Conservation (phyloP, 2,329 filamentous ascomycete genomes). For the Ceratocystis smalleyi region DNA sequence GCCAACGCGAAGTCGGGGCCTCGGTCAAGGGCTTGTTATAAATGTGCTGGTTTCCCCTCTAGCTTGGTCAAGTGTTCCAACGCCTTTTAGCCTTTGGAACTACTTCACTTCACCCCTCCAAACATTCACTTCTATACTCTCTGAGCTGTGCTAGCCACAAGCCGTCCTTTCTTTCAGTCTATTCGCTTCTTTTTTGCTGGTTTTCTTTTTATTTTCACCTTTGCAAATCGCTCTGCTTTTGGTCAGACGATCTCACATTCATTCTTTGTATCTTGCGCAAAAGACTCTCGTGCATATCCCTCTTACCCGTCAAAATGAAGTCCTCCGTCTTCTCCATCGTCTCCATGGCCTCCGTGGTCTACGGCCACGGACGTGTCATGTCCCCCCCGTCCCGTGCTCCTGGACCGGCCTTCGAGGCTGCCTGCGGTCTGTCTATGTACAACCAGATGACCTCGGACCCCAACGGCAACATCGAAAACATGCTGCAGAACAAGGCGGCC, state of each 20-base stretch:
- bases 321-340: constrained; percentile 11
- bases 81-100: neutral
- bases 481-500: constrained; percentile 20
- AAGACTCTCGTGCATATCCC: neutral
- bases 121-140: neutral
- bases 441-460: constrained; percentile 24
- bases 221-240: constrained; percentile 1
- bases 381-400: constrained; percentile 28
- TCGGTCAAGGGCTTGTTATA: neutral
- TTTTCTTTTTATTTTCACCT: neutral
- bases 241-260: constrained; percentile 7
- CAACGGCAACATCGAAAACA: constrained; percentile 27
- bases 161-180: constrained; percentile 10
- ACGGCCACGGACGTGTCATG: constrained; percentile 31
- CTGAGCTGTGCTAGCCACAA: constrained; percentile 12
- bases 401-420: constrained; percentile 29
- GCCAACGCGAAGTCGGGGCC: neutral
- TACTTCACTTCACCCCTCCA: constrained; percentile 2
- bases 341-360: constrained; percentile 20
- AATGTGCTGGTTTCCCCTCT: neutral
- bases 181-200: neutral
- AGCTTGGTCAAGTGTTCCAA: neutral
- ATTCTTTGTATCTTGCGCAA: neutral
- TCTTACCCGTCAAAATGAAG: constrained; percentile 12
- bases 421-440: constrained; percentile 30